Percentiles rank a stretch among this genome's conserved stretches.
phyloP scores from a whole-genome alignment of 805 yeast species.

The Debaryomyces tyrocola region DNA sequence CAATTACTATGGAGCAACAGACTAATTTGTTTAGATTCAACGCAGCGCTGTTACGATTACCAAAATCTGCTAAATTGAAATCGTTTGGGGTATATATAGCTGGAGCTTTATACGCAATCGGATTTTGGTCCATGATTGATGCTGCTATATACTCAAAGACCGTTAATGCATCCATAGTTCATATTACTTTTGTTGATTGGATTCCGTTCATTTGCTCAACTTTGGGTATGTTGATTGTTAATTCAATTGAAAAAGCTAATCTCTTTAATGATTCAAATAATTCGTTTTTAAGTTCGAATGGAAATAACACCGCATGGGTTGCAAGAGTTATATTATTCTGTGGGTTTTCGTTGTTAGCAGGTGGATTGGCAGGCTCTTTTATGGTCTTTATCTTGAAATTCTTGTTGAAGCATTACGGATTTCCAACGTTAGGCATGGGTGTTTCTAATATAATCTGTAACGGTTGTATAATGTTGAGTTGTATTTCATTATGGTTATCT shows the following conservation, averaged over 20 bases:
- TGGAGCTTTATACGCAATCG: conserved; percentile 77
- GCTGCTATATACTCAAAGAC: conserved; percentile 84
- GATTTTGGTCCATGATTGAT: conserved; percentile 87
- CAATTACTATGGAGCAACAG: conserved; percentile 37
- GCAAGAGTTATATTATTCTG: conserved; percentile 86
- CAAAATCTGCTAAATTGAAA: conserved; percentile 69
- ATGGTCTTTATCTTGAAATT: conserved; percentile 86
- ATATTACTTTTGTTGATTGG: conserved; percentile 94
- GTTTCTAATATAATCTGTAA: conserved; percentile 82
- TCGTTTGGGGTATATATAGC: conserved; percentile 75
- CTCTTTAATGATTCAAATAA: conserved; percentile 44
- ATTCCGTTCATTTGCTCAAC: conserved; percentile 87
- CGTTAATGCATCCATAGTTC: conserved; percentile 81
- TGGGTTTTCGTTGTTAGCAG: conserved; percentile 91
- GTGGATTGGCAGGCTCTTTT: conserved; percentile 90
- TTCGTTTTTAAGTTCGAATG: conserved; percentile 43
- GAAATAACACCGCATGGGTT: conserved; percentile 74
- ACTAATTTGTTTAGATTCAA: conserved; percentile 64
- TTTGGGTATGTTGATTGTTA: conserved; percentile 83
- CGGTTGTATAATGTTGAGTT: conserved; percentile 79
- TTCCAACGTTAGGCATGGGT: conserved; percentile 95
- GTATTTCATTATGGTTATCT: conserved; percentile 87
- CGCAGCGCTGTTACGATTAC: conserved; percentile 52
- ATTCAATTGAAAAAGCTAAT: conserved; percentile 67
- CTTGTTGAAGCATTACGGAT: conserved; percentile 69